These are phyloP conservation scores for Hebeloma cylindrosporum DNA, from an alignment of 768 basidiomycete genomes.

Conservation along the genomic window DNA sequence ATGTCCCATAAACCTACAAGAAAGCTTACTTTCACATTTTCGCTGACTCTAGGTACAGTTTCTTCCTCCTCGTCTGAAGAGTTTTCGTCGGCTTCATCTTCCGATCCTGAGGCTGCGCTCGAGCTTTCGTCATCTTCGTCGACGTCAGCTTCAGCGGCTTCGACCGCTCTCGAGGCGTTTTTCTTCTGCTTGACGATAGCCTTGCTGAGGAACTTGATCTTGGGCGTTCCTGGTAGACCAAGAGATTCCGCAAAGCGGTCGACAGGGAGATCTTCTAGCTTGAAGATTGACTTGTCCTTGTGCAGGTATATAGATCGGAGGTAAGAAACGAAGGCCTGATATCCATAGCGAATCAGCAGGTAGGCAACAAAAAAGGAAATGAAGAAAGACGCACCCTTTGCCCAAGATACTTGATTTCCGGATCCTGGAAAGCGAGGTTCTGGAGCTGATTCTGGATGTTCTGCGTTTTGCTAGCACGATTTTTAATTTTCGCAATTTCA, in stretches of 20 bases:
- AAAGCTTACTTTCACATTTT: too few species aligned
- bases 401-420: conserved; percentile 95
- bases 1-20: too few species aligned
- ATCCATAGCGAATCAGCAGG: conserved; percentile 1
- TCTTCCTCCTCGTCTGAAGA: conserved; percentile 29
- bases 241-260: conserved; percentile 86
- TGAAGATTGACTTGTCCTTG: conserved; percentile 93
- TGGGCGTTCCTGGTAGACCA: conserved; percentile 92
- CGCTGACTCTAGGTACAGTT: too few species aligned
- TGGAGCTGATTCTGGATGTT: conserved; percentile 87
- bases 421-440: conserved; percentile 90
- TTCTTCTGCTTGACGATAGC: conserved; percentile 75
- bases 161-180: conserved; percentile 58
- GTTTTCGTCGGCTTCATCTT: conserved; percentile 20
- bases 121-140: conserved; percentile 17
- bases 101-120: conserved; percentile 13
- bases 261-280: conserved; percentile 76
- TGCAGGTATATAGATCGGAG: conserved; percentile 90
- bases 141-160: conserved; percentile 33
- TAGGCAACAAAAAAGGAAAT: not conserved
- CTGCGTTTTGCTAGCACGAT: conserved; percentile 83
- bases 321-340: conserved; percentile 93
- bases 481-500: conserved; percentile 77
- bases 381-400: conserved; percentile 65
- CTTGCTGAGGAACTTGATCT: conserved; percentile 81